Evolutionary conservation across 2,329 filamentous ascomycete genomes (phyloP).

Genomic region (Hymenoscyphus scutula): DNA sequence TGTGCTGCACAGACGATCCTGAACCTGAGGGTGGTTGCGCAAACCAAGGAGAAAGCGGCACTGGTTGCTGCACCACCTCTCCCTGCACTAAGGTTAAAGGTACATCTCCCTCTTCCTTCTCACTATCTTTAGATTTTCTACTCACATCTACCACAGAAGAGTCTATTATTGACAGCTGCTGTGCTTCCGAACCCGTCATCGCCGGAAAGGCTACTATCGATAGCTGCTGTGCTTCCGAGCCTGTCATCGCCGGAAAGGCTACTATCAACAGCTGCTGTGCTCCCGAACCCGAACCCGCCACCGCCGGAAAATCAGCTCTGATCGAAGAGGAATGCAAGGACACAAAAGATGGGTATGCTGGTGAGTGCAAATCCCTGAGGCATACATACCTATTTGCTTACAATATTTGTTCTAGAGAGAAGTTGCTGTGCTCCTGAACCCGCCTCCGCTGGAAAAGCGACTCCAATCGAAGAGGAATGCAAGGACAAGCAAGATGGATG

Average conservation of each 20-base stretch:
- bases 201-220: too few relatives aligned
- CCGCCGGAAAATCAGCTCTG: too few relatives aligned
- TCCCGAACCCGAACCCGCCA: too few relatives aligned
- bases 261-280: too few relatives aligned
- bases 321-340: too few relatives aligned
- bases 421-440: too few relatives aligned
- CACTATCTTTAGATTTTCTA: not conserved
- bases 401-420: too few relatives aligned
- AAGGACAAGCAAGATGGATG: not conserved
- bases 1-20: not conserved
- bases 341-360: too few relatives aligned
- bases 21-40: not conserved
- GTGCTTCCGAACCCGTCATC: not conserved
- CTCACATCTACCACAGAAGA: not conserved
- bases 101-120: not conserved
- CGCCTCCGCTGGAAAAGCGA: not conserved
- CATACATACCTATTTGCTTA: too few relatives aligned
- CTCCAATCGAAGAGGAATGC: not conserved
- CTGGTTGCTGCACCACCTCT: not conserved
- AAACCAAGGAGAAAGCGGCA: not conserved
- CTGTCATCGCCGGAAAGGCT: too few relatives aligned
- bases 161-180: not conserved
- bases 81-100: not conserved
- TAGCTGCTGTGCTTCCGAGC: too few relatives aligned
- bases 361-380: too few relatives aligned